Base-by-base conservation (phyloP, 2,329 filamentous ascomycete genomes). In the Balansia obtecta region DNA sequence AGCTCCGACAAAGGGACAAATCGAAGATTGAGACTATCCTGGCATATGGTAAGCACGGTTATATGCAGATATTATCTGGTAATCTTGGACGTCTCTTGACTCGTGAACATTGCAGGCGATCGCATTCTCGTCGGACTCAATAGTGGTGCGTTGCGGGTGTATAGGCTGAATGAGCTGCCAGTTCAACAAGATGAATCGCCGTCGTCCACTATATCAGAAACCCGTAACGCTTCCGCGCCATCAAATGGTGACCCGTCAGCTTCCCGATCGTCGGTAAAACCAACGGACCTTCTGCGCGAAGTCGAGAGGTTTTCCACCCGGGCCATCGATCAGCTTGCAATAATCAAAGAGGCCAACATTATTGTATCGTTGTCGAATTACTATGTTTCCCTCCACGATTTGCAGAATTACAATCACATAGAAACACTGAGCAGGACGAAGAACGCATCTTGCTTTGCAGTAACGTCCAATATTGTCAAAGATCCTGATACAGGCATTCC, bases 11-110 rank as follows among this genome's bases (percentile, higher is more conserved):
- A 68, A 85, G 88, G 68, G 91, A 97, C 80, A 96, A 94, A 75
- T 94, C 88, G 57, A 93, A 86, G 75, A 95, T 98, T 70, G 93
- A 98, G 71, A 93, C 88, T 46, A 88, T 98, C 58, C 77, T 97
- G 45, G 88, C 91, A 54, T 88, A 95, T 69, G 89, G 86, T 88
- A 75, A 52, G 68, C 49, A 41, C 16, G 22, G 16, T 34, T 22
- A 13, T 4, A 16, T 6, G 34, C n/a, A 11, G 18, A 38, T 18
- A 27, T 13, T 5, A 27, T 12, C 13, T 18, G 38, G 12, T 22
- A 4, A 18, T 9, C 12, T 33, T 16, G 12, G 0, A 12, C 10
- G 13, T 13, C 33, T 2, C 16, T 10, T 51, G 40, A 51, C 27
- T 6, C 5, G 5, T 27, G 18, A 2, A 38, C 18, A 3, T 18